phyloP scores from a whole-genome alignment of 768 basidiomycete genomes.

The Pleurotus tuber-regium region DNA sequence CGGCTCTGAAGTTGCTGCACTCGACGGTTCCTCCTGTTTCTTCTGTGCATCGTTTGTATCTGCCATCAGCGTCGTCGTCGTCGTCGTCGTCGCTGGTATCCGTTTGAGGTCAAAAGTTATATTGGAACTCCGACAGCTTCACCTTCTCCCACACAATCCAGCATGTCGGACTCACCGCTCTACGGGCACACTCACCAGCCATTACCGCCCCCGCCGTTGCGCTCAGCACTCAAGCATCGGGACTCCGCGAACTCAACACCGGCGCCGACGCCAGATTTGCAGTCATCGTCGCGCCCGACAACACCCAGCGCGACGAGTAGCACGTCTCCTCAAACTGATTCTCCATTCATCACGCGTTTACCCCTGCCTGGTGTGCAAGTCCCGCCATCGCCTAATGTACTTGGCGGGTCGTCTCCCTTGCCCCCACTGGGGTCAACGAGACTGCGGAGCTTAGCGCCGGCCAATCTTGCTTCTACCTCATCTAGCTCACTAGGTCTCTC shows the following conservation, averaged over 20 bases:
- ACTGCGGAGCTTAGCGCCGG: not conserved
- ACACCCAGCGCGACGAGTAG: slow-evolving; percentile 18
- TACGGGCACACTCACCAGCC: slow-evolving; percentile 14
- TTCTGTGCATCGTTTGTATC: slow-evolving; percentile 11
- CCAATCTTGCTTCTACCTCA: not conserved
- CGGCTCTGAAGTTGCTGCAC: slow-evolving; percentile 7
- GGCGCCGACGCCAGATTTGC: not conserved
- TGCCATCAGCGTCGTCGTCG: not conserved
- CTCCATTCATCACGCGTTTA: slow-evolving; percentile 10
- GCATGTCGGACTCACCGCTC: slow-evolving; percentile 1
- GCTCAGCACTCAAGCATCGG: slow-evolving; percentile 14
- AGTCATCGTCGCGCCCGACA: slow-evolving; percentile 2
- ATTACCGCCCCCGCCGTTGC: slow-evolving; percentile 16
- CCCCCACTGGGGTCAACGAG: slow-evolving; percentile 4
- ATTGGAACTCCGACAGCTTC: not conserved
- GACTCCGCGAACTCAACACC: slow-evolving; percentile 13
- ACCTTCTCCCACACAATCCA: not conserved
- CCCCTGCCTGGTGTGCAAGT: not conserved
- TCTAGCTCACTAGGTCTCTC: not conserved
- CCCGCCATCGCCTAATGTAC: slow-evolving; percentile 2
- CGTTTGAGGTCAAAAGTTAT: not conserved
- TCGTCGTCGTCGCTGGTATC: not conserved
- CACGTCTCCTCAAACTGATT: slow-evolving; percentile 8
- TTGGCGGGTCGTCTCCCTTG: not conserved
- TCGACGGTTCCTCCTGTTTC: slow-evolving; percentile 15